Evolutionary conservation across 176 grass and related monocot genomes (phyloP).

Genomic region (Areca catechu): DNA sequence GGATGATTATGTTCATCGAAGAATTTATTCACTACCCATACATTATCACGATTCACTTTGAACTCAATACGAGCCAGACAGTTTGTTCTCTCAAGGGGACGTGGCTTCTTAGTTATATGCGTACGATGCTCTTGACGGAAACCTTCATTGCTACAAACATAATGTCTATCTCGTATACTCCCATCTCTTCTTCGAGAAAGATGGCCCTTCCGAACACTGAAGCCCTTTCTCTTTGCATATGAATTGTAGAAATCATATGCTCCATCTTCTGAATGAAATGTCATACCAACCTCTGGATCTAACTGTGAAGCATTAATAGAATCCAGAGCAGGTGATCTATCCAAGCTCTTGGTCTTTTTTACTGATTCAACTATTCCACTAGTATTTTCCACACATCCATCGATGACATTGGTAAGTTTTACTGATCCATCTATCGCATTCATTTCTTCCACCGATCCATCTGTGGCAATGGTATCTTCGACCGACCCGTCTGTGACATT

Average conservation of each 20-base stretch:
- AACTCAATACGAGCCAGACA: slow-evolving; percentile 38
- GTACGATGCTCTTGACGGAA: slow-evolving; percentile 23
- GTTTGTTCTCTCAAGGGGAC: slow-evolving; percentile 35
- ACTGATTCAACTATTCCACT: too few relatives aligned
- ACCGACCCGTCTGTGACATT: too few relatives aligned
- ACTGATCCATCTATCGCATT: too few relatives aligned
- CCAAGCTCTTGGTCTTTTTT: too few relatives aligned
- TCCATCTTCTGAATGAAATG: slow-evolving; percentile 32
- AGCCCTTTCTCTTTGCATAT: slow-evolving; percentile 34
- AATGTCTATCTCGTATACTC: slow-evolving; percentile 29
- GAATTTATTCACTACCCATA: slow-evolving; percentile 33
- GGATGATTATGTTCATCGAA: slow-evolving; percentile 34
- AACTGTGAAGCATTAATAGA: background rate
- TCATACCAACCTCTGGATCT: slow-evolving; percentile 27
- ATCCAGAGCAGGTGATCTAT: too few relatives aligned
- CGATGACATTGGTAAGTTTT: too few relatives aligned
- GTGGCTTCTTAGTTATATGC: slow-evolving; percentile 33
- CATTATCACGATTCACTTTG: slow-evolving; percentile 26
- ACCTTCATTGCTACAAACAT: slow-evolving; percentile 42
- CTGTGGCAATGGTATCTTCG: too few relatives aligned
- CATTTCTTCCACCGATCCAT: too few relatives aligned
- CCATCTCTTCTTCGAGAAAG: slow-evolving; percentile 43
- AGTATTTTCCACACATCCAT: too few relatives aligned
- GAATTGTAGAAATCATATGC: slow-evolving; percentile 40
- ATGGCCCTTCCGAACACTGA: slow-evolving; percentile 41